Conservation (phyloP, 805 yeast species). For the Cyberlindnera veronae region DNA sequence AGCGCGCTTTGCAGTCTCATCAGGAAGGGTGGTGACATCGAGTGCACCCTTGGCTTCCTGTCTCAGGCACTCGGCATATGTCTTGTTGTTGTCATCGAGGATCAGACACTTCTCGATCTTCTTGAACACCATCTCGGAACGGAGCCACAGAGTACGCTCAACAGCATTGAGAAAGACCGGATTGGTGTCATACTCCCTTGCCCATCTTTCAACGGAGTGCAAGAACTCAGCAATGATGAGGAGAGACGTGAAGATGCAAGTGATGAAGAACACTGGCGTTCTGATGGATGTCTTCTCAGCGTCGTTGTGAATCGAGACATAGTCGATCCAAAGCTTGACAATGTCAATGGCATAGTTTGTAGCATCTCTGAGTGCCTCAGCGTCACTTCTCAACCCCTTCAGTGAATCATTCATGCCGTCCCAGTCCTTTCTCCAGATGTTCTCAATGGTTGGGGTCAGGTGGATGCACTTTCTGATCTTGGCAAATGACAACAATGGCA, state of each 20-base stretch:
- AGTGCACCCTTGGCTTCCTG: conserved; percentile 58
- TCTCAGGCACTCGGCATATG: conserved; percentile 56
- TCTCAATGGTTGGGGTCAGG: conserved; percentile 56
- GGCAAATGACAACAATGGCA: conserved; percentile 65
- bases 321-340: conserved; percentile 67
- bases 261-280: conserved; percentile 73
- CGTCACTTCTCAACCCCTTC: conserved; percentile 45
- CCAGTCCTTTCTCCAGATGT: conserved; percentile 68
- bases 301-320: conserved; percentile 60
- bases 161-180: conserved; percentile 35
- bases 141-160: conserved; percentile 63
- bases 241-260: conserved; percentile 63
- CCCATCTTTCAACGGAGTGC: conserved; percentile 52
- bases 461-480: conserved; percentile 62
- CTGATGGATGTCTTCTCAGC: conserved; percentile 64
- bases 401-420: conserved; percentile 54
- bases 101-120: conserved; percentile 57
- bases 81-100: conserved; percentile 48
- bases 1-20: conserved; percentile 46
- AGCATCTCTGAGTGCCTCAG: conserved; percentile 64
- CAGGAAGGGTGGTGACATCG: conserved; percentile 48
- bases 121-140: conserved; percentile 55
- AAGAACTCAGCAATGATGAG: conserved; percentile 62
- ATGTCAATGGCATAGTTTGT: conserved; percentile 55
- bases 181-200: conserved; percentile 32